Evolutionary conservation across 2,329 filamentous ascomycete species (phyloP).

Genomic region (Claviceps arundinis): DNA sequence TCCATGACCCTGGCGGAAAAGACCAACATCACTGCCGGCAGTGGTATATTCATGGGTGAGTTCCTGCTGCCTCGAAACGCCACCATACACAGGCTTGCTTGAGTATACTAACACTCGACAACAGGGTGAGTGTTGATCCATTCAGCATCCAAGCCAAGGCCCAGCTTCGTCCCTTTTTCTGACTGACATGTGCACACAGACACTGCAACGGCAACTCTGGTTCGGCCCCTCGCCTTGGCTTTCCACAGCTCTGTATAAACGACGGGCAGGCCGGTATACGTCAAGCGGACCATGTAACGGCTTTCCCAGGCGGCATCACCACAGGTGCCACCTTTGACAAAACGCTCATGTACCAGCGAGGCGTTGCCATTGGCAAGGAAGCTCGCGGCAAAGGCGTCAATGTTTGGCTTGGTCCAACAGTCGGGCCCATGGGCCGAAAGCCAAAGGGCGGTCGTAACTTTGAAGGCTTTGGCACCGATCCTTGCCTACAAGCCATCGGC

Average conservation of each 20-base stretch:
- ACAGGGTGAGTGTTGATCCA: slow-evolving; percentile 2
- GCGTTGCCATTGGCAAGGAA: slow-evolving; percentile 55
- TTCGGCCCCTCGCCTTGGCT: slow-evolving; percentile 54
- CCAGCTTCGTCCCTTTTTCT: neutral
- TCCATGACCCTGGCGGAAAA: slow-evolving; percentile 73
- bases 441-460: slow-evolving; percentile 61
- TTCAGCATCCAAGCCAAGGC: neutral
- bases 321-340: slow-evolving; percentile 65
- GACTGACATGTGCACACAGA: slow-evolving; percentile 16
- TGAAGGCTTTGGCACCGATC: slow-evolving; percentile 63
- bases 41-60: slow-evolving; percentile 56
- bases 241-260: slow-evolving; percentile 59
- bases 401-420: slow-evolving; percentile 55
- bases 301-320: slow-evolving; percentile 69
- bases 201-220: slow-evolving; percentile 68
- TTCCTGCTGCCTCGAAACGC: neutral
- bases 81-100: too few species aligned
- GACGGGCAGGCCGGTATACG: slow-evolving; percentile 61
- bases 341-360: slow-evolving; percentile 53
- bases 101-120: neutral
- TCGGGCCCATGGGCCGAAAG: slow-evolving; percentile 60
- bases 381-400: slow-evolving; percentile 62
- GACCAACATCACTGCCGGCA: slow-evolving; percentile 62
- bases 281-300: slow-evolving; percentile 60
- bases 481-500: slow-evolving; percentile 62